Evolutionary conservation across 306 rosid species (phyloP).

Genomic region (Ziziphus jujuba): DNA sequence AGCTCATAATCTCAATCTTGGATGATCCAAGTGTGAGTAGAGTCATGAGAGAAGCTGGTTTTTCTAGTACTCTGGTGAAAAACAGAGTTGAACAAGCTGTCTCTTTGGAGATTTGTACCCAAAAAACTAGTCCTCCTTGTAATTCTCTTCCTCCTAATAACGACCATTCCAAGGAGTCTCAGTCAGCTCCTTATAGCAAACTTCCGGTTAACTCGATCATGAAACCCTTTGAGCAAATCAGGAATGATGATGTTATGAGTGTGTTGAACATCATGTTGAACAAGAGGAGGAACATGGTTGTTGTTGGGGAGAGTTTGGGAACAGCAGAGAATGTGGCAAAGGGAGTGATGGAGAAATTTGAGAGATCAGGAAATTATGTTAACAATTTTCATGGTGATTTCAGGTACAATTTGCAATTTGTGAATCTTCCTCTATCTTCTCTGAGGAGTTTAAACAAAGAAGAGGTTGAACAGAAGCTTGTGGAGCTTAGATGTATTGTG

Average conservation of each 20-base stretch:
- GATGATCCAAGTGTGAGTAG: slow-evolving; percentile 96
- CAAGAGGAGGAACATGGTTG: slow-evolving; percentile 56
- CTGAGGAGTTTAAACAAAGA: slow-evolving; percentile 57
- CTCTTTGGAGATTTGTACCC: slow-evolving; percentile 58
- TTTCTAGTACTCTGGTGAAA: slow-evolving; percentile 74
- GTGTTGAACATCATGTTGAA: slow-evolving; percentile 56
- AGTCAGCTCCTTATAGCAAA: slow-evolving; percentile 33
- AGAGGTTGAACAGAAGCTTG: slow-evolving; percentile 61
- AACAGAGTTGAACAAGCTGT: slow-evolving; percentile 63
- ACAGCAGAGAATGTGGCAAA: slow-evolving; percentile 28
- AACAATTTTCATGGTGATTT: slow-evolving; percentile 43
- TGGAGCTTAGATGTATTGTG: slow-evolving; percentile 63
- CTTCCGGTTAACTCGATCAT: slow-evolving; percentile 22
- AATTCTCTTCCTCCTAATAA: slow-evolving; percentile 12
- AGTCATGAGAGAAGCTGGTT: slow-evolving; percentile 97
- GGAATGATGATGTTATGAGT: slow-evolving; percentile 50
- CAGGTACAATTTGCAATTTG: slow-evolving; percentile 43
- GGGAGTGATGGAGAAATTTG: slow-evolving; percentile 71
- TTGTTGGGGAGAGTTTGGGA: slow-evolving; percentile 60
- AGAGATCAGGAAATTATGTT: slow-evolving; percentile 41
- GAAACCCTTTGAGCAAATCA: slow-evolving; percentile 29
- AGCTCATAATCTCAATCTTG: slow-evolving; percentile 73
- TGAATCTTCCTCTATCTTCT: slow-evolving; percentile 64
- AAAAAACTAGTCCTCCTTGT: slow-evolving; percentile 6
- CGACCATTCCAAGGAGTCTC: slow-evolving; percentile 40